phyloP scores from a whole-genome alignment of 169 alveolate genomes.

The Haemoproteus tartakovskyi region DNA sequence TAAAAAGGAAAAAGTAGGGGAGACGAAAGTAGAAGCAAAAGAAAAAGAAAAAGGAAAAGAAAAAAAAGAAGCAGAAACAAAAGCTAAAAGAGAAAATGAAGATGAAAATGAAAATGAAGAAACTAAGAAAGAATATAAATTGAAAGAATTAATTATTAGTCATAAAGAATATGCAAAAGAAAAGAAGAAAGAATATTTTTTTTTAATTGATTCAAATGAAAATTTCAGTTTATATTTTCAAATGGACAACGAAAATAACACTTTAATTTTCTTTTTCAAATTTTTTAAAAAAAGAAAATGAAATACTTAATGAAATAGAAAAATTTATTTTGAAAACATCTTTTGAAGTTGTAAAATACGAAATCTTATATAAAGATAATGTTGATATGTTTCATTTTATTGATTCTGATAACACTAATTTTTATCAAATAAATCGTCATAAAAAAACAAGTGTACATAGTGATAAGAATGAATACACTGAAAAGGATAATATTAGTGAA shows the following conservation, averaged over 20 bases:
- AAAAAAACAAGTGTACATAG: background rate
- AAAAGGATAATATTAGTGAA: background rate
- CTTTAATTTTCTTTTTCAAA: constrained; percentile 1
- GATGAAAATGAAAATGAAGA: too few species aligned
- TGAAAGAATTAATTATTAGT: background rate
- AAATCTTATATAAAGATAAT: background rate
- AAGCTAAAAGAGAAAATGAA: too few species aligned
- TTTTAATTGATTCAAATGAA: background rate
- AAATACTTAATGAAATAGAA: background rate
- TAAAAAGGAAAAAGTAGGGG: background rate
- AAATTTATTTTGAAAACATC: constrained; percentile 1
- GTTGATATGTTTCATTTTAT: background rate
- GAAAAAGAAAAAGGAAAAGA: background rate
- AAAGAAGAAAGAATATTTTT: background rate
- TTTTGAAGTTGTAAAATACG: background rate
- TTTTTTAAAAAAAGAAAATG: background rate
- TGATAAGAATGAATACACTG: background rate
- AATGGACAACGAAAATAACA: background rate
- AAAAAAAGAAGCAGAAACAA: too few species aligned
- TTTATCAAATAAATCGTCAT: background rate
- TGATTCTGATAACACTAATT: background rate
- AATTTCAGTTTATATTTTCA: constrained; percentile 21
- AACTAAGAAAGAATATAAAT: background rate
- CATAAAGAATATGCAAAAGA: background rate
- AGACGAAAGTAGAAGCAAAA: background rate